Evolutionary conservation across 2,329 filamentous ascomycete genomes (phyloP).

Genomic region (Fusarium sp.): DNA sequence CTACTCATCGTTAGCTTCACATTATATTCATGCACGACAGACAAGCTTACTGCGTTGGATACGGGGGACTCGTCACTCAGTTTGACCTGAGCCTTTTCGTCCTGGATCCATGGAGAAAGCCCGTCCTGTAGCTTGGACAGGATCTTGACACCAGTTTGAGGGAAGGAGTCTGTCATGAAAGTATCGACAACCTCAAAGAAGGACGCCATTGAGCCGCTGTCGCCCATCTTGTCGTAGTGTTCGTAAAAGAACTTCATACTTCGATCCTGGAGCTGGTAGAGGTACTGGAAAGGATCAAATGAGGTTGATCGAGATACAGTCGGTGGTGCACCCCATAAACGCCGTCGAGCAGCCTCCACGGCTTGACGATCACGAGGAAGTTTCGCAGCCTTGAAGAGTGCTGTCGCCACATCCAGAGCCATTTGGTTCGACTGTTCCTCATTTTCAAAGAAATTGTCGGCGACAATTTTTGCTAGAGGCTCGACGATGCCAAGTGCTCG

Average conservation of each 20-base stretch:
- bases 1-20: slow-evolving; percentile 52
- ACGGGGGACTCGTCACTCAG: slow-evolving; percentile 55
- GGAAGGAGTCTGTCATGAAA: slow-evolving; percentile 64
- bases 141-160: slow-evolving; percentile 64
- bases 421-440: slow-evolving; percentile 37
- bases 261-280: slow-evolving; percentile 71
- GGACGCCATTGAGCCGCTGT: slow-evolving; percentile 51
- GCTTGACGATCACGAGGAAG: slow-evolving; percentile 71
- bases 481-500: slow-evolving; percentile 77
- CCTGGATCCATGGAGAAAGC: slow-evolving; percentile 73
- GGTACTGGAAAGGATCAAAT: slow-evolving; percentile 72
- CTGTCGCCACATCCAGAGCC: slow-evolving; percentile 52
- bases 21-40: not conserved
- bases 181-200: slow-evolving; percentile 66
- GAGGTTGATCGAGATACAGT: slow-evolving; percentile 54
- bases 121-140: slow-evolving; percentile 72
- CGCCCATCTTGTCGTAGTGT: slow-evolving; percentile 53
- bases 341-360: slow-evolving; percentile 73
- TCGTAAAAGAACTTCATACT: slow-evolving; percentile 68
- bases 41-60: slow-evolving; percentile 57
- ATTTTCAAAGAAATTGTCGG: slow-evolving; percentile 48
- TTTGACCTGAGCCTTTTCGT: slow-evolving; percentile 59
- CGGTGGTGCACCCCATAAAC: slow-evolving; percentile 68
- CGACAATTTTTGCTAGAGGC: slow-evolving; percentile 71
- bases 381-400: slow-evolving; percentile 60